phyloP scores from a whole-genome alignment of 202 grass and related monocot genomes.

The Brachypodium distachyon region DNA sequence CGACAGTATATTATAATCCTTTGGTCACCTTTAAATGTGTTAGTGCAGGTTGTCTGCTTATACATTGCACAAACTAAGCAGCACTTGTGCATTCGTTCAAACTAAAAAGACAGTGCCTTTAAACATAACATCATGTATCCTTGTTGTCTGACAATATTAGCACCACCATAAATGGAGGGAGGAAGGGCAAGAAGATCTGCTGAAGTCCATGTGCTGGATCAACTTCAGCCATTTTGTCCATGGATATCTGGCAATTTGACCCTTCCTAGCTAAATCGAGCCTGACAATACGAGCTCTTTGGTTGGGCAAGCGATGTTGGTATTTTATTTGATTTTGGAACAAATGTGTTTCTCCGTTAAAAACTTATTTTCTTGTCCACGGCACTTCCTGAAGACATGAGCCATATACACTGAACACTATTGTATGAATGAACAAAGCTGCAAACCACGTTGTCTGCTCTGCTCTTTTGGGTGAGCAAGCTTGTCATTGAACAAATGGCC shows the following conservation, averaged over 20 bases:
- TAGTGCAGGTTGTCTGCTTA: neutral
- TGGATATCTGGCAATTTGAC: neutral
- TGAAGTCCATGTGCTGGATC: neutral
- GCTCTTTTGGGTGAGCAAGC: neutral
- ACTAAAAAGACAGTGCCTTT: neutral
- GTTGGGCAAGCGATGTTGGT: neutral
- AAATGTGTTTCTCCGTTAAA: neutral
- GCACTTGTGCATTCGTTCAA: neutral
- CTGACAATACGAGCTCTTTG: neutral
- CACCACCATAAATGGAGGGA: neutral
- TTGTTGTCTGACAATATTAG: neutral
- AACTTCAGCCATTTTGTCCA: neutral
- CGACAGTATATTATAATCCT: neutral
- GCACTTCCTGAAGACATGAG: neutral
- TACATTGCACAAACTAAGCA: neutral
- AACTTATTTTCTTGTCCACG: neutral
- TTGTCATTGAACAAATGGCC: slow-evolving; percentile 5
- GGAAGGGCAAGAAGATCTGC: neutral
- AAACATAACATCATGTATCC: neutral
- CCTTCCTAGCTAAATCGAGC: neutral
- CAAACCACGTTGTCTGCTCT: neutral
- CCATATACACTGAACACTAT: too few species aligned
- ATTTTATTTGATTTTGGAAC: neutral
- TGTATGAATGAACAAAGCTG: neutral
- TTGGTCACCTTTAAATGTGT: neutral